Percentiles rank a stretch among this genome's conserved stretches.
Conservation (phyloP, 305 asterid species). For the Caryopteris hybrid region DNA sequence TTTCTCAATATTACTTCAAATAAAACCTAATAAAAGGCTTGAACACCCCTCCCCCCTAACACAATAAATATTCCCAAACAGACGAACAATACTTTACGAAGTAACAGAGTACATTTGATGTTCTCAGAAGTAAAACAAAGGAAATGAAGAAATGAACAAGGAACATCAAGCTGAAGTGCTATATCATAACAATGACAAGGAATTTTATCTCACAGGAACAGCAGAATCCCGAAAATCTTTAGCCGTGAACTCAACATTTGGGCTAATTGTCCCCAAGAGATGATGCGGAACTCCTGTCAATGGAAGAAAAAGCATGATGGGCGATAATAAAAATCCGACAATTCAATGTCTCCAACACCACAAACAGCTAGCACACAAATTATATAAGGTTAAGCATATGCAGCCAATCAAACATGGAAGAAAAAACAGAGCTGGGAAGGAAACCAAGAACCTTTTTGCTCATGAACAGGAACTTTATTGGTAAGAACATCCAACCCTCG, state of each 20-base stretch:
- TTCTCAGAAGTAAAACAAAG: background rate
- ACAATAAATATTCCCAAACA: background rate
- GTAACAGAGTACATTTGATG: background rate
- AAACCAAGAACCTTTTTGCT: conserved; percentile 60
- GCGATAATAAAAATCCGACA: conserved; percentile 1
- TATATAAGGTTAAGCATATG: background rate
- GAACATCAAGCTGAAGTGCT: background rate
- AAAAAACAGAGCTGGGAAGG: background rate
- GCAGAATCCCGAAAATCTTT: conserved; percentile 78
- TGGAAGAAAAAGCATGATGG: conserved; percentile 4
- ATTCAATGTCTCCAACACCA: background rate
- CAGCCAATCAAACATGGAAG: background rate
- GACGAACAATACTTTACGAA: background rate
- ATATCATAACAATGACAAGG: background rate
- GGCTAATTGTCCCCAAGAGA: conserved; percentile 71
- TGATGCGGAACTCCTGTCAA: conserved; percentile 82
- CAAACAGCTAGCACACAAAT: background rate
- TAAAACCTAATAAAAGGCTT: background rate
- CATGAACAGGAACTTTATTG: conserved; percentile 67
- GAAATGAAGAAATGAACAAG: background rate
- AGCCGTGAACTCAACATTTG: conserved; percentile 72
- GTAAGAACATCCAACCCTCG: conserved; percentile 83
- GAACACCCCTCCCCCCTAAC: background rate
- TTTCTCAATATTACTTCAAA: background rate
- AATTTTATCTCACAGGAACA: conserved; percentile 44